phyloP scores from a whole-genome alignment of 129 eudicot species.

The Helianthus tuberosus region DNA sequence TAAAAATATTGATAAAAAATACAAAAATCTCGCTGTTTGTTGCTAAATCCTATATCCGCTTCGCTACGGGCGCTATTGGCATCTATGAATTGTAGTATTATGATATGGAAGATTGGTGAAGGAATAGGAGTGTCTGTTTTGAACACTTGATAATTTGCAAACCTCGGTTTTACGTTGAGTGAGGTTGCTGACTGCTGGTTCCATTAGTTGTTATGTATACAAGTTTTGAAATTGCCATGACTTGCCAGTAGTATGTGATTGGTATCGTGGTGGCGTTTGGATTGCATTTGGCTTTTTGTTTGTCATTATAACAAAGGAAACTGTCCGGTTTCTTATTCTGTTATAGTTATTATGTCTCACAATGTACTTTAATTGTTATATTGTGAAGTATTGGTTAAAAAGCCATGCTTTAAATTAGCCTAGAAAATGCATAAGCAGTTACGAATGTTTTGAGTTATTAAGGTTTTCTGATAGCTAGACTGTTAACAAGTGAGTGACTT shows the following conservation, averaged over 20 bases:
- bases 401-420: slow-evolving; percentile 1
- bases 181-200: slow-evolving; percentile 1
- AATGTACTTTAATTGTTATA: background rate
- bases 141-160: slow-evolving; percentile 1
- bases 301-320: slow-evolving; percentile 11
- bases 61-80: too few species aligned
- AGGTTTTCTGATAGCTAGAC: background rate
- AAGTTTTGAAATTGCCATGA: background rate
- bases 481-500: background rate
- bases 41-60: too few species aligned
- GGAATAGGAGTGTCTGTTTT: background rate
- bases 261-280: background rate
- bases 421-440: slow-evolving; percentile 5
- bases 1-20: too few species aligned
- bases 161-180: slow-evolving; percentile 3
- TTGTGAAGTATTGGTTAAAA: background rate
- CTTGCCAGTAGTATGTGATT: background rate
- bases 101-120: slow-evolving; percentile 1
- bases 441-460: background rate
- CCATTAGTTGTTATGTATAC: background rate
- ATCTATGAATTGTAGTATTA: too few species aligned
- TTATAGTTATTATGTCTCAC: background rate
- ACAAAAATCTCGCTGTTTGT: too few species aligned
- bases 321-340: background rate
- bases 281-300: background rate